Conservation (phyloP, 2,329 filamentous ascomycete genomes). For the Ambrosiella cleistominuta region DNA sequence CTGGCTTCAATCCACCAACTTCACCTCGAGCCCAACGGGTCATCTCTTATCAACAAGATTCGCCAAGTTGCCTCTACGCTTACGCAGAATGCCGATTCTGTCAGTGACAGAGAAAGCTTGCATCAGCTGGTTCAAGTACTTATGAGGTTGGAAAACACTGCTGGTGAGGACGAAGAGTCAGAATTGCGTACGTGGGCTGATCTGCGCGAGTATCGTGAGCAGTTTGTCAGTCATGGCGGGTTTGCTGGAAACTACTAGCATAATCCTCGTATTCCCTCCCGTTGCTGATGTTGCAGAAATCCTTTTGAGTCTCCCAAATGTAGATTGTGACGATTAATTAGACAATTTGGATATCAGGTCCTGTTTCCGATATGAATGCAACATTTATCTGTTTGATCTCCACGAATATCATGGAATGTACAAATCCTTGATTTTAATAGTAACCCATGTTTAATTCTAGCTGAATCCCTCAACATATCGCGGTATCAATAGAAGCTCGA, state of each 20-base stretch:
- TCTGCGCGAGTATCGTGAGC: slow-evolving; percentile 9
- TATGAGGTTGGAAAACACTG: slow-evolving; percentile 9
- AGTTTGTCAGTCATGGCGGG: slow-evolving; percentile 12
- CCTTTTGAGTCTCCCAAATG: too few species aligned
- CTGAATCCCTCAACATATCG: neutral
- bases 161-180: slow-evolving; percentile 11
- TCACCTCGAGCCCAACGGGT: slow-evolving; percentile 59
- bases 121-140: slow-evolving; percentile 10
- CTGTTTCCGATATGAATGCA: too few species aligned
- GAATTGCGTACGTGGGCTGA: slow-evolving; percentile 11
- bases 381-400: too few species aligned
- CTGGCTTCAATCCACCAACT: slow-evolving; percentile 64
- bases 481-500: neutral
- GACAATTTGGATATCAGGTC: too few species aligned
- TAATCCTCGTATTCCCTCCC: neutral
- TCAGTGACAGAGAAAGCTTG: slow-evolving; percentile 6
- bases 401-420: too few species aligned
- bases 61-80: slow-evolving; percentile 69
- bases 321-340: too few species aligned
- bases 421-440: too few species aligned
- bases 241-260: slow-evolving; percentile 11
- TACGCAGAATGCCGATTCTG: slow-evolving; percentile 29
- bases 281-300: too few species aligned
- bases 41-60: slow-evolving; percentile 62
- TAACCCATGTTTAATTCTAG: neutral